A percentile compares a stretch with the other conserved stretches of the same genome.
These are phyloP conservation scores for Thelonectria olida DNA, from an alignment of 2,329 filamentous ascomycete genomes.

Conservation along the genomic window DNA sequence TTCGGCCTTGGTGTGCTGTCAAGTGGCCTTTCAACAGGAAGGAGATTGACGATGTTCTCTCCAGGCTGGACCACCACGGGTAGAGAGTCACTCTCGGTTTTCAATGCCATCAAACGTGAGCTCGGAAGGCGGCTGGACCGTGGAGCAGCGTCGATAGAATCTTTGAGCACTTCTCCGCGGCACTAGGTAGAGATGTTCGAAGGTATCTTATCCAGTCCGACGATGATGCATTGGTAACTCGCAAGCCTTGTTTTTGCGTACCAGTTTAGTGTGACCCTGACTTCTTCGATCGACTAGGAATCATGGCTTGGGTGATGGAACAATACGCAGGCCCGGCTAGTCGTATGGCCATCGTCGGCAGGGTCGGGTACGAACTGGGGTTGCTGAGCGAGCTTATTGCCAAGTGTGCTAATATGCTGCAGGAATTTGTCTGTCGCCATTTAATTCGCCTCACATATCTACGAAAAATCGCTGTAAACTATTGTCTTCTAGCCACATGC, in stretches of 20 bases:
- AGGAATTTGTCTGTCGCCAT: slow-evolving; percentile 45
- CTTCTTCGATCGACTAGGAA: slow-evolving; percentile 42
- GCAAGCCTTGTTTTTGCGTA: slow-evolving; percentile 17
- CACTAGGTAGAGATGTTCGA: slow-evolving; percentile 2
- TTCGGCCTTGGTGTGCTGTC: slow-evolving; percentile 14
- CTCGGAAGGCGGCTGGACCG: not conserved
- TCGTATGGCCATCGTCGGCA: slow-evolving; percentile 44
- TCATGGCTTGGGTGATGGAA: slow-evolving; percentile 36
- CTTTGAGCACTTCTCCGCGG: slow-evolving; percentile 12
- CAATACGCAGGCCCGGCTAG: slow-evolving; percentile 25
- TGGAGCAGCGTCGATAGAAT: not conserved
- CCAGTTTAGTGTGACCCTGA: slow-evolving; percentile 44
- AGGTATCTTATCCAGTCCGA: not conserved
- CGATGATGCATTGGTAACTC: not conserved
- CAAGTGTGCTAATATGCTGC: not conserved
- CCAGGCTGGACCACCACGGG: slow-evolving; percentile 4
- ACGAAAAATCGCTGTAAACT: slow-evolving; percentile 35
- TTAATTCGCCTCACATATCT: slow-evolving; percentile 46
- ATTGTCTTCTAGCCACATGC: slow-evolving; percentile 51
- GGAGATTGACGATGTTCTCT: slow-evolving; percentile 14
- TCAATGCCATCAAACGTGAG: slow-evolving; percentile 14
- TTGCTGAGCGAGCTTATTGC: not conserved
- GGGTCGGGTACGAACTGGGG: slow-evolving; percentile 39
- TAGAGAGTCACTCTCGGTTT: slow-evolving; percentile 1
- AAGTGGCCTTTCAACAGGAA: slow-evolving; percentile 25